These are phyloP conservation scores for Triticum turgidum DNA, from an alignment of 176 grass and related monocot species.

Conservation along the genomic window DNA sequence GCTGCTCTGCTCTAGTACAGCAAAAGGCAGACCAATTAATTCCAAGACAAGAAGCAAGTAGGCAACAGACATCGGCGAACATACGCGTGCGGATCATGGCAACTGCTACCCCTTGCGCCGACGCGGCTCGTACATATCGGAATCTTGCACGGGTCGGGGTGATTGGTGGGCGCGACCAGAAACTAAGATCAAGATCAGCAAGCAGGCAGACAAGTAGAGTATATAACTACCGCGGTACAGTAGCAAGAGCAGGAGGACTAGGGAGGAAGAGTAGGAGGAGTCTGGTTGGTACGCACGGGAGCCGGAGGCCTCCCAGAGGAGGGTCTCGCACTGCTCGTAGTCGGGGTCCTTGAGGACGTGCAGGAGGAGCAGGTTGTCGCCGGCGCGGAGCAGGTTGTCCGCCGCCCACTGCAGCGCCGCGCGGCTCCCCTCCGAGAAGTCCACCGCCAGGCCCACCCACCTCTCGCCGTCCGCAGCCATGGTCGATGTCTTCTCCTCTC, in stretches of 20 bases:
- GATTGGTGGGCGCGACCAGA: not conserved
- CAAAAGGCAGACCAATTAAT: not conserved
- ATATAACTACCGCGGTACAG: not conserved
- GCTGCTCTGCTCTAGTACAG: not conserved
- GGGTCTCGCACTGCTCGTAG: slow-evolving; percentile 70
- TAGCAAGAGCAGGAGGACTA: too few species aligned
- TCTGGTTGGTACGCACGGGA: slow-evolving; percentile 31
- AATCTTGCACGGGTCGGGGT: not conserved
- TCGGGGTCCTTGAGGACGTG: slow-evolving; percentile 64
- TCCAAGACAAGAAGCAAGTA: not conserved
- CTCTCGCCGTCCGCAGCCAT: slow-evolving; percentile 40
- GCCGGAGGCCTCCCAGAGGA: slow-evolving; percentile 76
- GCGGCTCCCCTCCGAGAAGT: slow-evolving; percentile 74
- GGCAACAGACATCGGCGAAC: not conserved
- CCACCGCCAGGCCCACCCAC: slow-evolving; percentile 60
- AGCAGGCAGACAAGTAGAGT: not conserved
- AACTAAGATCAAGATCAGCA: not conserved
- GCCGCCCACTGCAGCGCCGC: slow-evolving; percentile 66
- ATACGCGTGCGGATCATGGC: not conserved
- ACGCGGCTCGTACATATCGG: not conserved
- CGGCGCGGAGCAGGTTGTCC: slow-evolving; percentile 64
- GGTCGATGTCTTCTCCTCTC: not conserved
- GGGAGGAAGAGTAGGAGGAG: not conserved
- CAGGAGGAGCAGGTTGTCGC: slow-evolving; percentile 65
- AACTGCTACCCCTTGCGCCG: not conserved